A percentile compares a stretch with the other conserved stretches of the same genome.
Evolutionary conservation across 129 eudicot species (phyloP).

Genomic region (Calendula officinalis): DNA sequence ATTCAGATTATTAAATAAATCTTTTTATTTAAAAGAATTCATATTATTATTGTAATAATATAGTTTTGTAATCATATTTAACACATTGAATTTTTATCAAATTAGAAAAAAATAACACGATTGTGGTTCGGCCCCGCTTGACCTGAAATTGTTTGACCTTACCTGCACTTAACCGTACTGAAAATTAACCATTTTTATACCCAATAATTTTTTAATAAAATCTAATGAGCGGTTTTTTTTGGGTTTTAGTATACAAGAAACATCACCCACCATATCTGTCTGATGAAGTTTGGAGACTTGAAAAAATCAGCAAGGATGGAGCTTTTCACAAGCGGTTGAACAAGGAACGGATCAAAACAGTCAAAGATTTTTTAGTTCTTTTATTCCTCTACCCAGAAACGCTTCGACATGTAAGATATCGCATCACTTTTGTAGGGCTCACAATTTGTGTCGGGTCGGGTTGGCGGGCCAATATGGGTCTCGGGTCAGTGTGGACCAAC

Average conservation of each 20-base stretch:
- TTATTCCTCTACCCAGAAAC: slow-evolving; percentile 54
- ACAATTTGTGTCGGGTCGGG: background rate
- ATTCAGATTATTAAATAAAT: no score
- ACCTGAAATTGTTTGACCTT: no score
- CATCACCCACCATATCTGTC: slow-evolving; percentile 86
- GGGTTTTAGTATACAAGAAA: slow-evolving; percentile 79
- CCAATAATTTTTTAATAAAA: no score
- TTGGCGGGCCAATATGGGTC: background rate
- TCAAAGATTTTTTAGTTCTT: slow-evolving; percentile 71
- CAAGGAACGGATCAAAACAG: slow-evolving; percentile 60
- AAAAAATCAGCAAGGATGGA: slow-evolving; percentile 96
- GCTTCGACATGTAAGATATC: slow-evolving; percentile 66
- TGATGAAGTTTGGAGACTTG: slow-evolving; percentile 95
- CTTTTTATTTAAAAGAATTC: no score
- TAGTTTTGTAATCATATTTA: no score
- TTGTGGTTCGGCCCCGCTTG: no score
- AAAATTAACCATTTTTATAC: background rate
- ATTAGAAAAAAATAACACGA: no score
- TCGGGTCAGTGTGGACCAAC: background rate
- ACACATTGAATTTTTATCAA: no score
- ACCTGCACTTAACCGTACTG: no score
- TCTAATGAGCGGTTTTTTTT: background rate
- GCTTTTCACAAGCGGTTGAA: slow-evolving; percentile 88
- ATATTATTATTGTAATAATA: no score
- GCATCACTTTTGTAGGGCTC: slow-evolving; percentile 4